Conservation (phyloP, 1,139 yeast genomes). For the Nakaseomyces bracarensis region DNA sequence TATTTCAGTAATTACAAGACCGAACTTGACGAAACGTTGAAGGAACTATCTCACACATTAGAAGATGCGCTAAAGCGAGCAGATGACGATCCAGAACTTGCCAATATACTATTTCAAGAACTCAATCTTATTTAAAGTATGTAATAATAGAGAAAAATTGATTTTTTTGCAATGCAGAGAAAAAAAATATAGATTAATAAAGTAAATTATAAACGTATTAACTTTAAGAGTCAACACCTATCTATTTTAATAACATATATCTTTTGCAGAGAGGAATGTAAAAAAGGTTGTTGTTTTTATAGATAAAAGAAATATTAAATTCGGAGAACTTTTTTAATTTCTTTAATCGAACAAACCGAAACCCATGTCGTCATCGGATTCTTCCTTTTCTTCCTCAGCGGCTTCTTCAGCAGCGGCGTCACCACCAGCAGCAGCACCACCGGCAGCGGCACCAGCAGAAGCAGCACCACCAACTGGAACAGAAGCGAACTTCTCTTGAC, state of each 20-base stretch:
- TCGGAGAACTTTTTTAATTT: constrained; percentile 7
- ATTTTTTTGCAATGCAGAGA: constrained; percentile 9
- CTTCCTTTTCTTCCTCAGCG: constrained; percentile 50
- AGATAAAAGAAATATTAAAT: constrained; percentile 8
- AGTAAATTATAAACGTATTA: neutral
- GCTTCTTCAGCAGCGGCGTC: constrained; percentile 56
- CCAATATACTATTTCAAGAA: constrained; percentile 4
- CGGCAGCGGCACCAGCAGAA: constrained; percentile 64
- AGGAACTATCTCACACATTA: constrained; percentile 15
- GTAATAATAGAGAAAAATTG: constrained; percentile 7
- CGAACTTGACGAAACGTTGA: constrained; percentile 12
- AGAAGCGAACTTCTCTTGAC: constrained; percentile 89
- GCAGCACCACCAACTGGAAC: constrained; percentile 98
- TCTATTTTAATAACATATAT: neutral
- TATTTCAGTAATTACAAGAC: constrained; percentile 15
- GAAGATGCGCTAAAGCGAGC: constrained; percentile 17
- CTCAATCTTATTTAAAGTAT: constrained; percentile 5
- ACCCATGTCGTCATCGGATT: constrained; percentile 73
- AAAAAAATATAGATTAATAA: constrained; percentile 3
- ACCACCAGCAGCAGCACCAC: constrained; percentile 61
- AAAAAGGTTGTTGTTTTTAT: constrained; percentile 1
- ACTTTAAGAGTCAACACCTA: neutral
- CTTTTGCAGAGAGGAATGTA: neutral
- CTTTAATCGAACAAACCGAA: constrained; percentile 81
- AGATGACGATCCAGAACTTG: constrained; percentile 8